Evolutionary conservation across 352 stramenopile species (phyloP).

Genomic region (Phytophthora sp.): DNA sequence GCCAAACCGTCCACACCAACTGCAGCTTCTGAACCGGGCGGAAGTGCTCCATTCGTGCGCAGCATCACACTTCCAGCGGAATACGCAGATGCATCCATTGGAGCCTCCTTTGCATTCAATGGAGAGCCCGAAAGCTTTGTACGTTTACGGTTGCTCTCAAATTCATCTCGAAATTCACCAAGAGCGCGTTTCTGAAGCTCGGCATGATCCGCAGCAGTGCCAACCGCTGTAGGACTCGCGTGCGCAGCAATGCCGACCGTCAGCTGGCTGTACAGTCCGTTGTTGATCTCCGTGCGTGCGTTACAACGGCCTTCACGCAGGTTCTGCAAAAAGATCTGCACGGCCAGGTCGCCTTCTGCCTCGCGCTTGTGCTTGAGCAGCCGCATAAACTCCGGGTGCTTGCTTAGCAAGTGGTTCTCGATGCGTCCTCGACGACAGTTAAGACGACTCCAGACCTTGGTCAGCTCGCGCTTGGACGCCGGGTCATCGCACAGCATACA

Average conservation of each 20-base stretch:
- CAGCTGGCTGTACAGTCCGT: constrained; percentile 64
- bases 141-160: constrained; percentile 37
- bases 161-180: constrained; percentile 24
- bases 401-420: constrained; percentile 82
- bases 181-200: constrained; percentile 42
- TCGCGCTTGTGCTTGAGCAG: constrained; percentile 83
- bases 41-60: constrained; percentile 17
- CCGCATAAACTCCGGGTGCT: constrained; percentile 84
- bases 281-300: constrained; percentile 69
- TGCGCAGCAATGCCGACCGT: not conserved
- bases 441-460: constrained; percentile 75
- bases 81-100: constrained; percentile 25
- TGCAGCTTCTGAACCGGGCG: constrained; percentile 7
- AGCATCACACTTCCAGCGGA: constrained; percentile 29
- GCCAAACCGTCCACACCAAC: constrained; percentile 16
- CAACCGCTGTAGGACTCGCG: constrained; percentile 6
- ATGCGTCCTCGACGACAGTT: constrained; percentile 81
- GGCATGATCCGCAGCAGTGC: not conserved
- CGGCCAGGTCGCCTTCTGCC: constrained; percentile 64
- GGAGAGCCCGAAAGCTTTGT: constrained; percentile 14
- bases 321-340: constrained; percentile 81
- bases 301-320: constrained; percentile 77
- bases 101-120: constrained; percentile 12
- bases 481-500: constrained; percentile 85
- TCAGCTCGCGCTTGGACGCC: constrained; percentile 54